Conservation (phyloP, 495 filamentous ascomycete genomes). For the Cudoniella acicularis region DNA sequence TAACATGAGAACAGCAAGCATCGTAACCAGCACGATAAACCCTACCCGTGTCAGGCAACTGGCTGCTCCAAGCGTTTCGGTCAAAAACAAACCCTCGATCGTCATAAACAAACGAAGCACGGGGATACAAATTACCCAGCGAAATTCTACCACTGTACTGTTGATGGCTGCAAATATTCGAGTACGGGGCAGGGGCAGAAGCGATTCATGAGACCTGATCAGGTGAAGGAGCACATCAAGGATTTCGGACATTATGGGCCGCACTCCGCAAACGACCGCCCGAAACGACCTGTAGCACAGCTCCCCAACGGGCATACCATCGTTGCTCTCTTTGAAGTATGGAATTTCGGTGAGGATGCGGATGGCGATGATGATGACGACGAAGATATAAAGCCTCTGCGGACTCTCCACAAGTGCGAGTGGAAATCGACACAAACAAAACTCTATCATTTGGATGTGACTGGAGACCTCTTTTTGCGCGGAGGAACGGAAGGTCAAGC, state of each 20-base stretch:
- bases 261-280: slow-evolving; percentile 8
- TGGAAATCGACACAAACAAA: too few species aligned
- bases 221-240: slow-evolving; percentile 13
- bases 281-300: background rate
- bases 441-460: too few species aligned
- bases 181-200: slow-evolving; percentile 4
- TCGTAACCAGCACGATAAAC: slow-evolving; percentile 3
- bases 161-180: slow-evolving; percentile 15
- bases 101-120: slow-evolving; percentile 7
- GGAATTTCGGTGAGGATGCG: too few species aligned
- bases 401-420: too few species aligned
- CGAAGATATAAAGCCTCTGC: too few species aligned
- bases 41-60: slow-evolving; percentile 6
- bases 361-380: too few species aligned
- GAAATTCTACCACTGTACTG: slow-evolving; percentile 14
- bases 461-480: too few species aligned
- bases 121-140: background rate
- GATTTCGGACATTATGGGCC: slow-evolving; percentile 13
- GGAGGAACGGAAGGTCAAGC: too few species aligned
- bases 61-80: slow-evolving; percentile 9
- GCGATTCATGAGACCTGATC: slow-evolving; percentile 3
- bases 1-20: slow-evolving; percentile 6
- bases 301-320: background rate
- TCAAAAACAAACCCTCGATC: slow-evolving; percentile 11
- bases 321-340: slow-evolving; percentile 3